Percentiles rank a stretch among this genome's conserved stretches.
Evolutionary conservation across 192 early-diverging fungal species (phyloP).

Genomic region (Funneliformis geosporum): DNA sequence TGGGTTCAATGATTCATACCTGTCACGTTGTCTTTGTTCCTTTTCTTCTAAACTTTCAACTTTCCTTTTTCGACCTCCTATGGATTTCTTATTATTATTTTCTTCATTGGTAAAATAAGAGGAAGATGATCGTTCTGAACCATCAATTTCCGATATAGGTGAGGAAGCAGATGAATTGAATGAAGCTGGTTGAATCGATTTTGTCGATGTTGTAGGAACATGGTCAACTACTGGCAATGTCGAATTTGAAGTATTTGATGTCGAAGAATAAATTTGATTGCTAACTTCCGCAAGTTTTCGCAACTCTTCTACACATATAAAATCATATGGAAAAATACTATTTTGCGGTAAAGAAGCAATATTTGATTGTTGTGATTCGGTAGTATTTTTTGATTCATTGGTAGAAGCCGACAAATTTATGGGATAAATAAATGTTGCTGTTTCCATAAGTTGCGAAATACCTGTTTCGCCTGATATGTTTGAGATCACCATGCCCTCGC

Average conservation of each 20-base stretch:
- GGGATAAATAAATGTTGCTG: background rate
- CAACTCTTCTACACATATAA: constrained; percentile 11
- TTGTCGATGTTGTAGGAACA: background rate
- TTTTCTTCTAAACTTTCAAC: constrained; percentile 31
- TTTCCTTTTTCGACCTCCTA: constrained; percentile 25
- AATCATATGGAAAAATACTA: constrained; percentile 14
- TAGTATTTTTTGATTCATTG: background rate
- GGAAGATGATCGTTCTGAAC: background rate
- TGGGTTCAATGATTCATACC: too few species aligned
- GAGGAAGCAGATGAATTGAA: background rate
- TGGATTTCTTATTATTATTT: constrained; percentile 17
- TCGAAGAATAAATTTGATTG: background rate
- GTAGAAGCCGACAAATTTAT: background rate
- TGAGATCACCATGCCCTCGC: constrained; percentile 18
- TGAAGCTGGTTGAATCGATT: constrained; percentile 10
- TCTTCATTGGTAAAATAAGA: background rate
- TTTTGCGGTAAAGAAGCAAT: background rate
- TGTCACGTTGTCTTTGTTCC: constrained; percentile 6
- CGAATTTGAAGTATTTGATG: background rate
- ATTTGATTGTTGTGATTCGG: background rate
- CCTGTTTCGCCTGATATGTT: background rate
- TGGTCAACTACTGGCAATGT: background rate
- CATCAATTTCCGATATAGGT: background rate
- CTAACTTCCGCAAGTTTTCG: background rate
- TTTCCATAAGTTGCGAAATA: constrained; percentile 2